phyloP scores from a whole-genome alignment of 2,329 filamentous ascomycete species.

The Colletotrichum cordylinicola region DNA sequence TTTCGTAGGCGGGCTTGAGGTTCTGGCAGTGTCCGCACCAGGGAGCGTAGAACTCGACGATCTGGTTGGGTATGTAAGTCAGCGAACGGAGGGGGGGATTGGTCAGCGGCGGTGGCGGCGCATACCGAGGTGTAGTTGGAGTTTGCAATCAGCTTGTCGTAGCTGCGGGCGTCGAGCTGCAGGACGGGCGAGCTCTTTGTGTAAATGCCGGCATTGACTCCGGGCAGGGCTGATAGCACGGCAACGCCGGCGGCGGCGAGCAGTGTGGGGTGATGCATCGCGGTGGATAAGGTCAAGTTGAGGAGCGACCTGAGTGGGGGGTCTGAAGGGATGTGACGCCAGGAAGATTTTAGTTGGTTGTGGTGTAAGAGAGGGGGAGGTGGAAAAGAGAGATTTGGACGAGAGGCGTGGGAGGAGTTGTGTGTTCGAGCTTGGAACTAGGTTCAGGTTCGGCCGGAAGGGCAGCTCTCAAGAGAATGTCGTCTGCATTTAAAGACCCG shows the following conservation, averaged over 20 bases:
- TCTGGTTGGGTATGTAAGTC: conserved; percentile 38
- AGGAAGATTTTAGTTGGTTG: background rate
- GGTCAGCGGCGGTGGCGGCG: background rate
- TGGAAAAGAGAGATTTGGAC: background rate
- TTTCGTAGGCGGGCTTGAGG: conserved; percentile 94
- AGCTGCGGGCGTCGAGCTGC: conserved; percentile 79
- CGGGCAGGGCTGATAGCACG: conserved; percentile 69
- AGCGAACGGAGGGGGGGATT: background rate
- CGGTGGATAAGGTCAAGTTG: conserved; percentile 24
- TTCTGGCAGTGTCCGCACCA: conserved; percentile 99
- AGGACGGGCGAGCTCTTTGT: conserved; percentile 86
- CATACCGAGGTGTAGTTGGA: conserved; percentile 90
- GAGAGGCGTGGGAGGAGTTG: background rate
- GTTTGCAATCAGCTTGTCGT: conserved; percentile 81
- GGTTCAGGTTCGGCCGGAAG: background rate
- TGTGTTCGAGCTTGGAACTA: background rate
- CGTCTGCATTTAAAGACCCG: background rate
- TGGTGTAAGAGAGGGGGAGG: background rate
- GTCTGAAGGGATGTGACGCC: conserved; percentile 17
- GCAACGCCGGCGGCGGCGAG: conserved; percentile 64
- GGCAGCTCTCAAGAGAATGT: background rate
- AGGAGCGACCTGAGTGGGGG: background rate
- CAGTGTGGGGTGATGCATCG: conserved; percentile 60
- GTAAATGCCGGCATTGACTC: conserved; percentile 77
- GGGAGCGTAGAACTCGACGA: conserved; percentile 90